Evolutionary conservation across 768 basidiomycete species (phyloP), one percentile per base, ranked within the genome.

Genomic region (Panaeolus cyanescens): DNA sequence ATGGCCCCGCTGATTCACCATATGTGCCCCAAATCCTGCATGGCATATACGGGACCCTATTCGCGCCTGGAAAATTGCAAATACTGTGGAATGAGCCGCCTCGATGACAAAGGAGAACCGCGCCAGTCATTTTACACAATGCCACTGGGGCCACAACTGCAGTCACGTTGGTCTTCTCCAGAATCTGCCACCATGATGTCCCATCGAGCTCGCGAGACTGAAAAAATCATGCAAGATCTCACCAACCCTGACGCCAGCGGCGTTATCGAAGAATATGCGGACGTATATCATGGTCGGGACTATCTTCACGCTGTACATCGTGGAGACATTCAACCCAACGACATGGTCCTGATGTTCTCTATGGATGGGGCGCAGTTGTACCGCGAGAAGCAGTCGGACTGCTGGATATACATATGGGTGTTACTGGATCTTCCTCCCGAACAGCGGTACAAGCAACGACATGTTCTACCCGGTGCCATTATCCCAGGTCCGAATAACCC

Each of bases 351-450:
- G 1, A 67, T 78, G 58, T 59, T 74, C 0, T 80, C 77, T 0
- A 64, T 79, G 8, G 75, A 83, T 55, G 77, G 80, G 0, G 73
- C 75, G 0, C 80, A 82, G 60, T 71, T 82, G 3, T 79, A 79
- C 60, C 59, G 58, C 5, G 67, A 67, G 61, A 80, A 79, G 62
- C 45, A 9, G 2, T 71, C 78, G 5, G 71, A 75, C 61, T 69
- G 70, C 58, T 72, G 71, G 71, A 72, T 74, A n/a, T 72, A 65
- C 50, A 77, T 81, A 0, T 79, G 76, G 76, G 58, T 82, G 0
- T 39, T 82, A 0, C 12, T 77, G 0, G 72, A 78, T 59, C 58
- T 74, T 1, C 20, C 60, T 0, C 80, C 75, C 0, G 63, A 68
- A 12, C 13, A 55, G 8, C 42, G 64, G 0, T 73, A 68, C 61